A percentile compares a stretch with the other conserved stretches of the same genome.
Conservation (phyloP, 1,284 basidiomycete species). For the Naganishia liquefaciens region DNA sequence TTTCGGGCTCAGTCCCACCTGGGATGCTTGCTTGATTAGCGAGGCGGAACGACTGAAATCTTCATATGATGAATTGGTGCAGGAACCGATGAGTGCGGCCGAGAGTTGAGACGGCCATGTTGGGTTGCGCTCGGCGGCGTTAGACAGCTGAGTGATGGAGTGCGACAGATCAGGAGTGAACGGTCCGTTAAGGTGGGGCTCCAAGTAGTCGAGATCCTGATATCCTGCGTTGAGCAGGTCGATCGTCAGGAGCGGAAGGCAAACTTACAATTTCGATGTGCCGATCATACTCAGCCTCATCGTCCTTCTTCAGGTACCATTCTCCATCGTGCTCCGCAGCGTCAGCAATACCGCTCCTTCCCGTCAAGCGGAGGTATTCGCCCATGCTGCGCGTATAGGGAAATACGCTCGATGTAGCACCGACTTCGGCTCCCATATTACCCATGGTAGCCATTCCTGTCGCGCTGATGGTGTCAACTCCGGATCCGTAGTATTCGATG, state of each 20-base stretch:
- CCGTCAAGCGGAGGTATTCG: conserved; percentile 81
- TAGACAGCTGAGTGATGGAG: conserved; percentile 80
- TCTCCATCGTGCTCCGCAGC: conserved; percentile 75
- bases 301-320: conserved; percentile 70
- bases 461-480: conserved; percentile 79
- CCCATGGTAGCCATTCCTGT: conserved; percentile 87
- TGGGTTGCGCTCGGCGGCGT: conserved; percentile 62
- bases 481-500: conserved; percentile 91
- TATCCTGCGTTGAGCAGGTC: background rate
- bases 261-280: conserved; percentile 76
- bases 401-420: conserved; percentile 92
- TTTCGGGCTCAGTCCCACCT: conserved; percentile 70
- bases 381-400: conserved; percentile 84
- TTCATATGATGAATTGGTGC: conserved; percentile 91
- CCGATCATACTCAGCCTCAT: conserved; percentile 84
- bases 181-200: conserved; percentile 90
- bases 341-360: conserved; percentile 72
- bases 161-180: conserved; percentile 93
- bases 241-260: background rate
- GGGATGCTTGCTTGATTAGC: conserved; percentile 79
- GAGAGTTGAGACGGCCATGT: conserved; percentile 82
- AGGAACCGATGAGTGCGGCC: conserved; percentile 86
- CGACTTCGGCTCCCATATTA: conserved; percentile 98
- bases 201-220: conserved; percentile 78
- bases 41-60: conserved; percentile 85